These are phyloP conservation scores for Euphorbia lathyris DNA, from an alignment of 345 rosid species.

Conservation along the genomic window DNA sequence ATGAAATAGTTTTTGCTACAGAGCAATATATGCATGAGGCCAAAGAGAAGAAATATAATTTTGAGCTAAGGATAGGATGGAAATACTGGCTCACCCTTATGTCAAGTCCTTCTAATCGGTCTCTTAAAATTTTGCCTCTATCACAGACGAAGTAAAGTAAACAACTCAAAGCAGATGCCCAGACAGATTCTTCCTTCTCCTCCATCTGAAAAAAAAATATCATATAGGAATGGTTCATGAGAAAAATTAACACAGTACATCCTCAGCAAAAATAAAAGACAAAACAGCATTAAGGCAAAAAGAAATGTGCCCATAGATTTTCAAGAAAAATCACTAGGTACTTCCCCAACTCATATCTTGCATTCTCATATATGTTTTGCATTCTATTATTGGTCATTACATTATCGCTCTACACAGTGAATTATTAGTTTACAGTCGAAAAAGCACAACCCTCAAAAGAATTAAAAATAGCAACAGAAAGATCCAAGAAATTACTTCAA, in stretches of 20 bases:
- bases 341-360: neutral
- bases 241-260: slow-evolving; percentile 8
- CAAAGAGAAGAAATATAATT: neutral
- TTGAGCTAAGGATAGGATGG: neutral
- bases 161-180: slow-evolving; percentile 98
- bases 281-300: neutral
- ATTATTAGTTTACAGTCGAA: neutral
- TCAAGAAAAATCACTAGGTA: neutral
- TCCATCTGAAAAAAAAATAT: slow-evolving; percentile 45
- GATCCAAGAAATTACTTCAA: neutral
- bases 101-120: slow-evolving; percentile 86
- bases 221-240: neutral
- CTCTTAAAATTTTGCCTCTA: slow-evolving; percentile 79
- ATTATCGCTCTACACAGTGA: neutral
- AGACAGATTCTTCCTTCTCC: slow-evolving; percentile 85
- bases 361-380: neutral
- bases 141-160: slow-evolving; percentile 91
- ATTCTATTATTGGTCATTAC: neutral
- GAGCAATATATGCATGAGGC: neutral
- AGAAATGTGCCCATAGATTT: neutral
- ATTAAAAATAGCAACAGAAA: neutral
- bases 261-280: neutral
- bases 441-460: neutral
- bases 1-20: neutral
- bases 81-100: slow-evolving; percentile 67